Evolutionary conservation across 257 asterid genomes (phyloP), one percentile per base, ranked within the genome.

Genomic region (Solanum raphanifolium): DNA sequence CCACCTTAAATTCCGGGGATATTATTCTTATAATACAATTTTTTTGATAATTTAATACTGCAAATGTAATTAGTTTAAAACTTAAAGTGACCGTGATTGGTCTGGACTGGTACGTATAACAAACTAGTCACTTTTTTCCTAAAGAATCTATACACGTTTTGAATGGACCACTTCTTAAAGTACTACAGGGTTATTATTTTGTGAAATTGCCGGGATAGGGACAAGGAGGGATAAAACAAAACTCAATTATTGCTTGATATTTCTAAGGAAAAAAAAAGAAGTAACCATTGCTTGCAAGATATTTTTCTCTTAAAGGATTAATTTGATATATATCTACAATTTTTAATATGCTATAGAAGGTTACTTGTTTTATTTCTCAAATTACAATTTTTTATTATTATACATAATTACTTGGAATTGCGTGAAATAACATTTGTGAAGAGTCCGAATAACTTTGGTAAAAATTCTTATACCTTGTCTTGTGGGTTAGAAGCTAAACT

Each of bases 391-490:
- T 76, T 18, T 13, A 12, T 76, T 13, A 39, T 76, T 76, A 39
- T 76, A n/a, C 32, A n/a, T n/a, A n/a, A n/a, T 74, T 21, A 74
- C 66, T 79, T 43, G 18, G 18, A 43, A 43, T 1, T 25, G 15
- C n/a, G 0, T 62, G 25, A 8, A 20, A 55, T 1, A 20, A 55
- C 2, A 18, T 34, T 31, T 31, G 5, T 20, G 27, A 5, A 35
- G n/a, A 73, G 4, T 4, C 2, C 0, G 0, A 34, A 18, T 72
- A 34, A 9, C 9, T 34, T 72, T 0, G 2, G 4, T 38, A 76
- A 39, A 38, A 23, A 35, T 35, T 36, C 13, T 38, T 76, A 38
- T 12, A 12, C 2, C 6, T 35, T 10, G 5, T 74, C 20, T 46
- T 46, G 21, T 10, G 20, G 1, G 7, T 0, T 0, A 76, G 0